Evolutionary conservation across 2,329 filamentous ascomycete genomes (phyloP).

Genomic region (Corynespora cassiicola): DNA sequence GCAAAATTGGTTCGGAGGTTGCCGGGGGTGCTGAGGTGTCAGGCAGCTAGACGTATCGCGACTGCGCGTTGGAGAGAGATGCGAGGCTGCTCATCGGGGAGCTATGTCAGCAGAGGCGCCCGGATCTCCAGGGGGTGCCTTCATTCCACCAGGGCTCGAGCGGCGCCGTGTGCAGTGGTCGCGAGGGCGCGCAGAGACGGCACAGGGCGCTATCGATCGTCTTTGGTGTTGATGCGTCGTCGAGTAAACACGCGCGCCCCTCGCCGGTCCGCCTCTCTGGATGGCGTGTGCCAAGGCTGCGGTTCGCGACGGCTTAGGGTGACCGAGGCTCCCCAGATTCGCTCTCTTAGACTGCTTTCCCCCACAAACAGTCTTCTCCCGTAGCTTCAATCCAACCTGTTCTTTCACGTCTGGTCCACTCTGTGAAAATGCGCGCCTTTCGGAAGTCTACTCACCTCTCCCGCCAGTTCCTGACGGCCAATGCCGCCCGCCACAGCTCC

Average conservation of each 20-base stretch:
- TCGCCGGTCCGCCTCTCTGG: constrained; percentile 12
- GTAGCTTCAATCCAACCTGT: constrained; percentile 12
- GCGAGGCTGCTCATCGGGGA: too few relatives aligned
- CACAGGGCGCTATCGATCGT: not conserved
- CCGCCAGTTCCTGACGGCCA: constrained; percentile 40
- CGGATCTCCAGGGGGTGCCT: too few relatives aligned
- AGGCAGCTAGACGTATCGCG: too few relatives aligned
- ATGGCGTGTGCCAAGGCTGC: constrained; percentile 26
- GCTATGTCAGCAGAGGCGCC: too few relatives aligned
- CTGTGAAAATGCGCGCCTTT: constrained; percentile 43
- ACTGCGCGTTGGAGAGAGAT: too few relatives aligned
- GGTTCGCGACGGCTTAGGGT: constrained; percentile 30
- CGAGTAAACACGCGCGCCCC: constrained; percentile 5
- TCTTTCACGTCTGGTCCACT: constrained; percentile 15
- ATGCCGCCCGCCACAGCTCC: constrained; percentile 39
- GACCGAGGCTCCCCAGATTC: constrained; percentile 33
- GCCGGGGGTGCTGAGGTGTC: too few relatives aligned
- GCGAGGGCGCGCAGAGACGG: not conserved
- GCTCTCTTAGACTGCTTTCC: constrained; percentile 16
- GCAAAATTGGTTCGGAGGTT: too few relatives aligned
- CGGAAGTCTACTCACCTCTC: constrained; percentile 40
- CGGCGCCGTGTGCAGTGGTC: constrained; percentile 11
- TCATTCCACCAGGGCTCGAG: too few relatives aligned
- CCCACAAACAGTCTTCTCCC: constrained; percentile 21
- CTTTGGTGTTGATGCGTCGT: not conserved